Conservation (phyloP, 306 rosid species). For the Gillenia trifoliata region DNA sequence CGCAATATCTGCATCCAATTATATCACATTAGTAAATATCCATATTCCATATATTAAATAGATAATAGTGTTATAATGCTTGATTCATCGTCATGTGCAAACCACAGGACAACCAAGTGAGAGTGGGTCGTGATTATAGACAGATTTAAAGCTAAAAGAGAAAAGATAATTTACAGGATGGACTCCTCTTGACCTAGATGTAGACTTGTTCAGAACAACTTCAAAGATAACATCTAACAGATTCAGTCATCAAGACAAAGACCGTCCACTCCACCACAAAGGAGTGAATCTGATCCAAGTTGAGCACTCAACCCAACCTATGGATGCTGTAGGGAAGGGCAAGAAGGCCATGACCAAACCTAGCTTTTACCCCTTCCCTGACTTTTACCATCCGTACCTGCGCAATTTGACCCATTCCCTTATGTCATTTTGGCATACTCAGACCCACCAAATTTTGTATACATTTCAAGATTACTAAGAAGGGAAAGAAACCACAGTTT, state of each 20-base stretch:
- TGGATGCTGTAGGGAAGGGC: too few species aligned
- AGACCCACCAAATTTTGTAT: neutral
- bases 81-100: neutral
- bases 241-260: neutral
- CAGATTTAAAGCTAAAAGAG: neutral
- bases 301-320: too few species aligned
- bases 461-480: neutral
- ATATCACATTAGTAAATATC: conserved; percentile 16
- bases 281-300: neutral
- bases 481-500: neutral
- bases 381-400: too few species aligned
- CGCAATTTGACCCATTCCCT: neutral
- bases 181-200: neutral
- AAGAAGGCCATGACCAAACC: too few species aligned
- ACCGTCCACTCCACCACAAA: neutral
- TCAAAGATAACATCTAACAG: neutral
- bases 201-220: neutral
- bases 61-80: conserved; percentile 1
- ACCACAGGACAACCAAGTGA: neutral
- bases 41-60: neutral
- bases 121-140: neutral
- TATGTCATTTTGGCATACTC: neutral
- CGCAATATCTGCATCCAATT: conserved; percentile 49
- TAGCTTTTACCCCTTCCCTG: too few species aligned
- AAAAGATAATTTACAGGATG: neutral